phyloP scores from a whole-genome alignment of 2,329 filamentous ascomycete species.

The Zymoseptoria pseudotritici region DNA sequence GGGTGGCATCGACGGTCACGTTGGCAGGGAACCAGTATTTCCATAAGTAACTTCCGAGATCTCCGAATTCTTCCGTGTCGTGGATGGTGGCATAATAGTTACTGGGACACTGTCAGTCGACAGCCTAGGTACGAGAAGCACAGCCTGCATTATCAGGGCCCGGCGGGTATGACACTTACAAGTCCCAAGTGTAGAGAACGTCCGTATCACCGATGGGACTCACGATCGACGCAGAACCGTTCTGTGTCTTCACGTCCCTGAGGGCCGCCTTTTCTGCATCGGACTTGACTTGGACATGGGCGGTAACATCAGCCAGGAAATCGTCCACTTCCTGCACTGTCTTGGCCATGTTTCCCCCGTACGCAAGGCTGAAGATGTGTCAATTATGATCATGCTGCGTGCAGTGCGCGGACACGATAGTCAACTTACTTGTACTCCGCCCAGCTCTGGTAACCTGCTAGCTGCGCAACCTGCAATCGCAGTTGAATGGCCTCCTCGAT shows the following conservation, averaged over 20 bases:
- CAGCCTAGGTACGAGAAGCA: too few species aligned
- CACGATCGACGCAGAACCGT: neutral
- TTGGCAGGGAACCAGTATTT: neutral
- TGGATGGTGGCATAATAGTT: neutral
- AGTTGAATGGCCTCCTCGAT: neutral
- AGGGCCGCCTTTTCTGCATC: neutral
- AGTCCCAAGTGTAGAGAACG: neutral
- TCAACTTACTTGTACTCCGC: too few species aligned
- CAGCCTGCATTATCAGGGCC: neutral
- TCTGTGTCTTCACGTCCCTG: neutral
- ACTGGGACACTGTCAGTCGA: neutral
- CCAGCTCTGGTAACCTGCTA: neutral
- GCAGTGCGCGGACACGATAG: too few species aligned
- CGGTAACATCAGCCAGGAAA: neutral
- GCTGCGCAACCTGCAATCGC: neutral
- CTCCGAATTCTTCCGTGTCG: neutral
- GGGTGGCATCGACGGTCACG: neutral
- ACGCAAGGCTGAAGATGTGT: too few species aligned
- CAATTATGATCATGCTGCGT: too few species aligned
- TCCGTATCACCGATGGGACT: neutral
- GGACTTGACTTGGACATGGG: neutral
- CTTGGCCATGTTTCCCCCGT: neutral
- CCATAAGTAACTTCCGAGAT: fast-evolving
- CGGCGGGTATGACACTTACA: neutral
- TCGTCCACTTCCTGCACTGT: neutral